phyloP scores from a whole-genome alignment of 495 filamentous ascomycete genomes.

The Penicillium steckii region DNA sequence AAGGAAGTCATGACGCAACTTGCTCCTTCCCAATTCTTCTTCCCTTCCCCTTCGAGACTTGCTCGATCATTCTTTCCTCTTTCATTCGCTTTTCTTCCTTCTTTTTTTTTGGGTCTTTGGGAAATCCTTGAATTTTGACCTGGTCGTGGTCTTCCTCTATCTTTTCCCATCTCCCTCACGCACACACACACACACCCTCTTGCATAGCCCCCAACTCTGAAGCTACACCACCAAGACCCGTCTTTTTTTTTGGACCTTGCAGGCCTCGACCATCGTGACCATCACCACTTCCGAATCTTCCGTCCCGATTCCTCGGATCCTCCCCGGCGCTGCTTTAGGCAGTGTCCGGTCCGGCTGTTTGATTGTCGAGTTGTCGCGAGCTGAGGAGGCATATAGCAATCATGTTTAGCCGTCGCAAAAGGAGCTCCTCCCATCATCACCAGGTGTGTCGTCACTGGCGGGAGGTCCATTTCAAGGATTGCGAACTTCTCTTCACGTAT shows the following conservation, averaged over 20 bases:
- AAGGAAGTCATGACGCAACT: conserved; percentile 36
- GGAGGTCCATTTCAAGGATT: background rate
- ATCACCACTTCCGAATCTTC: conserved; percentile 15
- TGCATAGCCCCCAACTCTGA: background rate
- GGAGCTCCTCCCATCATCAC: conserved; percentile 46
- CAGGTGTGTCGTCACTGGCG: conserved; percentile 41
- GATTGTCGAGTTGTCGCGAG: background rate
- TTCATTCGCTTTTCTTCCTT: conserved; percentile 2
- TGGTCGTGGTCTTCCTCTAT: no score
- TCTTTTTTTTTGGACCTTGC: conserved; percentile 6
- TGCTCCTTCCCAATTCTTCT: conserved; percentile 6
- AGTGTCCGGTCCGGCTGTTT: conserved; percentile 28
- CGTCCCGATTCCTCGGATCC: conserved; percentile 15
- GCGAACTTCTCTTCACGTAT: background rate
- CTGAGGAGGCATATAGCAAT: conserved; percentile 17
- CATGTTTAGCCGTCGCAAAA: conserved; percentile 56
- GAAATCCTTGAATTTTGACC: no score
- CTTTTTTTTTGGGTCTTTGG: background rate
- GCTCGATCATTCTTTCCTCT: background rate
- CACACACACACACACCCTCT: background rate
- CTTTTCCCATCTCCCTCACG: background rate
- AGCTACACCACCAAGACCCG: conserved; percentile 1
- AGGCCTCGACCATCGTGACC: conserved; percentile 6
- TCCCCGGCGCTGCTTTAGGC: conserved; percentile 27
- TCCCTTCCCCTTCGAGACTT: conserved; percentile 1